These are phyloP conservation scores for Seiridium unicorne DNA, from an alignment of 2,329 filamentous ascomycete species.

Conservation along the genomic window DNA sequence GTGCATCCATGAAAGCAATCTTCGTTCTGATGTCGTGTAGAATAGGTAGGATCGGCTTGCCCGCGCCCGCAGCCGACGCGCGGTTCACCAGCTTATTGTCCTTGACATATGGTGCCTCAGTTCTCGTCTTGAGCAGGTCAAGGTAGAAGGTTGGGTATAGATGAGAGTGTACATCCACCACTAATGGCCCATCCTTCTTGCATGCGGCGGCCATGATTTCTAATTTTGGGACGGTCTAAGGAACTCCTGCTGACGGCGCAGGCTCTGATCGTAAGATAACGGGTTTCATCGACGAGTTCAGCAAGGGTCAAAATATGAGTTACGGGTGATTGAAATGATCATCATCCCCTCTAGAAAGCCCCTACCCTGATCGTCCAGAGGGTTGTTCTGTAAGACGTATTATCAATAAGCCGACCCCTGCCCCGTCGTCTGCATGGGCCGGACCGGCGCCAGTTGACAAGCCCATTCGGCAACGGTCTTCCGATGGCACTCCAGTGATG, in stretches of 20 bases:
- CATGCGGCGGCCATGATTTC: not conserved
- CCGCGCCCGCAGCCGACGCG: not conserved
- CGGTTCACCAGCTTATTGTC: slow-evolving; percentile 3
- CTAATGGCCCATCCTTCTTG: not conserved
- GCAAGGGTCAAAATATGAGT: no score
- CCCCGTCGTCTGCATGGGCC: not conserved
- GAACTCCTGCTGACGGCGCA: not conserved
- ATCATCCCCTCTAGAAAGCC: no score
- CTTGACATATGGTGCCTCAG: not conserved
- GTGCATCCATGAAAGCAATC: slow-evolving; percentile 81
- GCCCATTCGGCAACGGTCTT: not conserved
- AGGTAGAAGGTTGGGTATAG: slow-evolving; percentile 5
- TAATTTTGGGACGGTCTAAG: not conserved
- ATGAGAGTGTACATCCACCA: not conserved
- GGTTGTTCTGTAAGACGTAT: not conserved
- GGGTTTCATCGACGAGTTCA: no score
- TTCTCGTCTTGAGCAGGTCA: not conserved
- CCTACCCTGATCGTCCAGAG: not conserved
- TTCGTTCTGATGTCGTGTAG: slow-evolving; percentile 45
- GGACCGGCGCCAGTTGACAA: not conserved
- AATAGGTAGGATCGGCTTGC: not conserved
- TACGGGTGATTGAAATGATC: no score
- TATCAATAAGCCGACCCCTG: not conserved
- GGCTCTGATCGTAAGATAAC: no score
- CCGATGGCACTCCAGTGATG: not conserved